Evolutionary conservation across 1,284 basidiomycete genomes (phyloP).

Genomic region (Melanopsichium pennsylvanicum): DNA sequence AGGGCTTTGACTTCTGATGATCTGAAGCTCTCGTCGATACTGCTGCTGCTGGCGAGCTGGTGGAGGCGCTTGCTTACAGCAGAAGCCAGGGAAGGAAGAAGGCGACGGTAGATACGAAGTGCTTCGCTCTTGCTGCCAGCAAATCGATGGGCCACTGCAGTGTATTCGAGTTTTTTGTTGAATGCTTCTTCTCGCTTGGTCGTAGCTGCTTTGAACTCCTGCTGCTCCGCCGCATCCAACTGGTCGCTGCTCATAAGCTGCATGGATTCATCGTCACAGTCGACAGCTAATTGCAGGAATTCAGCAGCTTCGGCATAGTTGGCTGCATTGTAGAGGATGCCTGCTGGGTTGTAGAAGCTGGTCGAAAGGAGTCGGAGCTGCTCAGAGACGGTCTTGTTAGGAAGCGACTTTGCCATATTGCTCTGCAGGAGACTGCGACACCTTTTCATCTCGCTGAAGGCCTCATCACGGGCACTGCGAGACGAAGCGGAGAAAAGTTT

Average conservation of each 20-base stretch:
- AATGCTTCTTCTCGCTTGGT: constrained; percentile 9
- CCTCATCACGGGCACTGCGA: constrained; percentile 13
- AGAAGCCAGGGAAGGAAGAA: constrained; percentile 9
- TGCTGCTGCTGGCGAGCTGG: background rate
- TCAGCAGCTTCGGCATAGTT: constrained; percentile 53
- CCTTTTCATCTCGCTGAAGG: constrained; percentile 15
- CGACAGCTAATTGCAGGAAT: constrained; percentile 55
- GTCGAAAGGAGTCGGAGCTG: constrained; percentile 52
- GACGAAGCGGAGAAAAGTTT: constrained; percentile 29
- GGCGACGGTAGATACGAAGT: constrained; percentile 13
- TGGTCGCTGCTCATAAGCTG: background rate
- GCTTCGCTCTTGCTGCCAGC: constrained; percentile 17
- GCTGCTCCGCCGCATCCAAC: background rate
- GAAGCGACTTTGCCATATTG: constrained; percentile 2
- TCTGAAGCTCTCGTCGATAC: constrained; percentile 27
- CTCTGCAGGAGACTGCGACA: constrained; percentile 14
- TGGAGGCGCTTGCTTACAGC: background rate
- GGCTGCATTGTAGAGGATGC: constrained; percentile 63
- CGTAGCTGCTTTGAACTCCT: constrained; percentile 3
- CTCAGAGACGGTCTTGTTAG: constrained; percentile 13
- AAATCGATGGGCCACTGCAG: constrained; percentile 42
- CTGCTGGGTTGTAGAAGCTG: constrained; percentile 66
- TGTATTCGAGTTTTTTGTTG: constrained; percentile 41
- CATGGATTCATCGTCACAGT: constrained; percentile 31
- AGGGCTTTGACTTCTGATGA: constrained; percentile 6